These are phyloP conservation scores for Apiotrichum akiyoshidainum DNA, from an alignment of 1,284 basidiomycete genomes.

Conservation along the genomic window DNA sequence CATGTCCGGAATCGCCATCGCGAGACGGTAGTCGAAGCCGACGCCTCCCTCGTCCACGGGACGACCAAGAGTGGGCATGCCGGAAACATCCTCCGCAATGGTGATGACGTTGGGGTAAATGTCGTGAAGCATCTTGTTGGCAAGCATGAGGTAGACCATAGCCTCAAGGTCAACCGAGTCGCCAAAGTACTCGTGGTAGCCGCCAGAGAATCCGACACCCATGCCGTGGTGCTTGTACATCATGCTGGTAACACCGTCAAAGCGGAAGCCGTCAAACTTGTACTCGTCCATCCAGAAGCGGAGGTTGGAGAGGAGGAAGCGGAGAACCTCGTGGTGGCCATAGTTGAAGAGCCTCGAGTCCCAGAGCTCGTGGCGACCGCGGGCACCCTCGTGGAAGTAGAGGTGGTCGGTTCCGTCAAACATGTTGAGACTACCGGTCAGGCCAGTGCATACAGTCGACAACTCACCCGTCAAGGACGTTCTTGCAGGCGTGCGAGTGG, in stretches of 20 bases:
- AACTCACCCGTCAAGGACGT: constrained; percentile 74
- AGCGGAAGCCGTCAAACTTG: constrained; percentile 94
- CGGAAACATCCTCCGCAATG: constrained; percentile 94
- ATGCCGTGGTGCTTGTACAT: constrained; percentile 98
- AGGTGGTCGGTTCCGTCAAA: constrained; percentile 95
- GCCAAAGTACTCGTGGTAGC: constrained; percentile 98
- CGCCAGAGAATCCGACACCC: constrained; percentile 93
- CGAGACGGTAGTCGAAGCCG: constrained; percentile 95
- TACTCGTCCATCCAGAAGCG: constrained; percentile 95
- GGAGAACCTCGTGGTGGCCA: constrained; percentile 83
- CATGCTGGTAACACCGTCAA: constrained; percentile 98
- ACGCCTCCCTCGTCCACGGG: constrained; percentile 79
- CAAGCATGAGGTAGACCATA: constrained; percentile 94
- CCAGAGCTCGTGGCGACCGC: constrained; percentile 93
- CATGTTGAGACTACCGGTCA: constrained; percentile 66
- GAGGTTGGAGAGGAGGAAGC: constrained; percentile 91
- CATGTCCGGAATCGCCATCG: constrained; percentile 99
- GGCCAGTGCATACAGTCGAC: too few relatives aligned
- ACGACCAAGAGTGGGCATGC: constrained; percentile 91
- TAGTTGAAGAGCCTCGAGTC: constrained; percentile 95
- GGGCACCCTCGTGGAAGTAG: constrained; percentile 91
- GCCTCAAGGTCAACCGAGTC: constrained; percentile 78
- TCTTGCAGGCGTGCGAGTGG: constrained; percentile 97
- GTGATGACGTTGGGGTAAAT: constrained; percentile 78
- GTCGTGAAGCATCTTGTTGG: constrained; percentile 82